Evolutionary conservation across 306 rosid genomes (phyloP).

Genomic region (Alnus rubra): DNA sequence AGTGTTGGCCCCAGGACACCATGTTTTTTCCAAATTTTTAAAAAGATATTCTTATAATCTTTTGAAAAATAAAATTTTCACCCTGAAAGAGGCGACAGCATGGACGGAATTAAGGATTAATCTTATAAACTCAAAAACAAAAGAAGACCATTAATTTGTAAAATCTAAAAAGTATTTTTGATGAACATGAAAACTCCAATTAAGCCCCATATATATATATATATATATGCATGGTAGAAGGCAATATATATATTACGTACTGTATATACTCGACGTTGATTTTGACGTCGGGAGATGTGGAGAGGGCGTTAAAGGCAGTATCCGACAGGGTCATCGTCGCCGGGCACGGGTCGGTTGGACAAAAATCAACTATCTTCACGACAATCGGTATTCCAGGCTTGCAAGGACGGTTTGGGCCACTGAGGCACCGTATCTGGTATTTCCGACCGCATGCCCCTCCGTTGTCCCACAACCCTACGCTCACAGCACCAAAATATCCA

Average conservation of each 20-base stretch:
- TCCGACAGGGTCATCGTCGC: background rate
- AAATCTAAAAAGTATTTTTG: too few relatives aligned
- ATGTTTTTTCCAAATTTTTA: too few relatives aligned
- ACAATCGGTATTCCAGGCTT: background rate
- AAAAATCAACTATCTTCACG: background rate
- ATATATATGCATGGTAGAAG: too few relatives aligned
- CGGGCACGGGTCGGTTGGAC: background rate
- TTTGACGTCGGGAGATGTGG: background rate
- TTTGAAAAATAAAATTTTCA: too few relatives aligned
- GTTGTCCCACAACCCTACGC: background rate
- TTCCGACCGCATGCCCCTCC: background rate
- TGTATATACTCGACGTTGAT: background rate
- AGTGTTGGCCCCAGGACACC: too few relatives aligned
- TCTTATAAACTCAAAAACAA: too few relatives aligned
- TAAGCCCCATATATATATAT: too few relatives aligned
- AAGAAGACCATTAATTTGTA: too few relatives aligned
- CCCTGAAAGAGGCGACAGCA: too few relatives aligned
- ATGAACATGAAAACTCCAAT: too few relatives aligned
- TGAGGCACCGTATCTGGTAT: background rate
- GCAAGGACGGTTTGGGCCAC: background rate
- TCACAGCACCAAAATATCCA: background rate
- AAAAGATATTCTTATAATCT: too few relatives aligned
- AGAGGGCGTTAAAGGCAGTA: background rate
- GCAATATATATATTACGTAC: background rate
- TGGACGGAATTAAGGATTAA: too few relatives aligned